Evolutionary conservation across 768 basidiomycete genomes (phyloP), one percentile per base, ranked within the genome.

Genomic region (Gymnopilus dilepis): DNA sequence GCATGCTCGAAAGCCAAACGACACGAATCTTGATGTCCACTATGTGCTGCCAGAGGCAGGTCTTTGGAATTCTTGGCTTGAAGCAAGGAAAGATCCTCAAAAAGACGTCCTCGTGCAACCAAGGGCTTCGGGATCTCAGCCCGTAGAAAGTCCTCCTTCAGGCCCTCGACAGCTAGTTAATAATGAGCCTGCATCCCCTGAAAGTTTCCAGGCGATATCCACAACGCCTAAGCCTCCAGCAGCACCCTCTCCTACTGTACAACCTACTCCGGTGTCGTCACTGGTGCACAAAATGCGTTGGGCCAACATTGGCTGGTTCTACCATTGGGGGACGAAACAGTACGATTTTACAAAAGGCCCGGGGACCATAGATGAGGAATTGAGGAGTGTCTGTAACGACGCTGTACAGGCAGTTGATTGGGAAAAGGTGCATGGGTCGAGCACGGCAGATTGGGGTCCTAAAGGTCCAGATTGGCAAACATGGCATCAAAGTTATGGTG

Each of bases 281-380:
- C 82, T 98, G 13, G 67, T 96, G 15, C 80, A 79, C 5, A 95
- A 92, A 72, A 73, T 99, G 50, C 84, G 97, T 50, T 99, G 97
- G 97, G 91, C 94, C 1, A 99, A 97, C 68, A 90, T 99, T 51
- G 97, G 97, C 9, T 92, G 92, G 87, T 92, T 85, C 55, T 99
- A 99, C 74, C 94, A 99, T 77, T 98, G 97, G 97, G 92, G 93
- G 2, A 92, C 87, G 28, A 99, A 99, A 69, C 89, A 92, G 60
- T 99, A 99, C 70, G 94, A 97, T 69, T 95, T 97, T 66, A 83
- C 86, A 1, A 86, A 82, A 55, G 85, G 86, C 2, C 86, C 84
- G 59, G 88, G 85, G 0, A 78, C 79, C 0, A 86, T 98, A 45
- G 85, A 89, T 48, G 65, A 75, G 1, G 76, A 79, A 6, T 71